phyloP scores from a whole-genome alignment of 805 yeast genomes.

The Suhomyces xylopsoci region DNA sequence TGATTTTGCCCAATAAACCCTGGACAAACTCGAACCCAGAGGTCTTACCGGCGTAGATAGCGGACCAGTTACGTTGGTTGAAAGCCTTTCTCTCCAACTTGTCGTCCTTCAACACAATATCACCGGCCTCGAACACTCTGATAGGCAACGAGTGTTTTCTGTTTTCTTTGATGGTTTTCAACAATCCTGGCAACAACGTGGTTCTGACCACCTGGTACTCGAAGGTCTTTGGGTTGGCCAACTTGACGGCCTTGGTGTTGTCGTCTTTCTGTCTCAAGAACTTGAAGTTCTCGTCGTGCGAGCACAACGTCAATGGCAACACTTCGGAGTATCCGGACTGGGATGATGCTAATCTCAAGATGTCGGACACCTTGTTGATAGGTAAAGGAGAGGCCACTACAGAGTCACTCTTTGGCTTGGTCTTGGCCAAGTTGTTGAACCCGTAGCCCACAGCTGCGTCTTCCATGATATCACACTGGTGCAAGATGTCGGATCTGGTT shows the following conservation, averaged over 20 bases:
- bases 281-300: conserved; percentile 95
- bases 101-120: conserved; percentile 81
- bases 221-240: conserved; percentile 93
- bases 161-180: conserved; percentile 93
- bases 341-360: conserved; percentile 84
- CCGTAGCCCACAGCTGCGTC: conserved; percentile 98
- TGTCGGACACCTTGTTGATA: conserved; percentile 86
- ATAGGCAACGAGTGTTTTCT: conserved; percentile 94
- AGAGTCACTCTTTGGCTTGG: conserved; percentile 73
- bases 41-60: conserved; percentile 89
- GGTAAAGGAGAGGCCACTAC: conserved; percentile 86
- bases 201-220: conserved; percentile 99
- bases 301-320: conserved; percentile 90
- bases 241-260: conserved; percentile 73
- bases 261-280: conserved; percentile 75
- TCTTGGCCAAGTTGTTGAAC: conserved; percentile 79
- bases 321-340: conserved; percentile 97
- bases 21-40: conserved; percentile 94
- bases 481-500: conserved; percentile 93
- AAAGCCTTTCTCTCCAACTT: conserved; percentile 81
- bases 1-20: conserved; percentile 89
- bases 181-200: conserved; percentile 85
- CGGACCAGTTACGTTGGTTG: conserved; percentile 94
- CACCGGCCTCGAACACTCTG: conserved; percentile 93
- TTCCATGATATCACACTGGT: conserved; percentile 97